These are phyloP conservation scores for Sedum album DNA, from an alignment of 164 flowering plant species.

Conservation along the genomic window DNA sequence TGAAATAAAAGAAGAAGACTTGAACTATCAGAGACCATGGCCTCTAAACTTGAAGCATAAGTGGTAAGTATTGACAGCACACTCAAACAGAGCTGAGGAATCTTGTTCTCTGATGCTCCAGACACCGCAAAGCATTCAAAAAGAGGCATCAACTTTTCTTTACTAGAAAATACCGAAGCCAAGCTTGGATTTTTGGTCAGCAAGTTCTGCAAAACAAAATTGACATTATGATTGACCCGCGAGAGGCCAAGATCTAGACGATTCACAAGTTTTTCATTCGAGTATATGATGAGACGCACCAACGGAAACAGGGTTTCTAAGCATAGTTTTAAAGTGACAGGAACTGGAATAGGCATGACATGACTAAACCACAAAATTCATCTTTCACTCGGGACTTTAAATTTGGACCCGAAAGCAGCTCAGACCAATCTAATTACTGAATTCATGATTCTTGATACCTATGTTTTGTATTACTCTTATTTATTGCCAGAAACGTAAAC, in stretches of 20 bases:
- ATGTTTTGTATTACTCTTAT: not conserved
- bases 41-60: conserved; percentile 92
- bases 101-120: conserved; percentile 52
- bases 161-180: conserved; percentile 80
- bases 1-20: conserved; percentile 83
- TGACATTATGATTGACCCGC: not conserved
- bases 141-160: conserved; percentile 85
- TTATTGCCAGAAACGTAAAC: not conserved
- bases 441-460: not conserved
- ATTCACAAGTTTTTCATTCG: not conserved
- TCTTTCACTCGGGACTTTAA: not conserved
- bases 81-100: conserved; percentile 78
- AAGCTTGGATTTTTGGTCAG: conserved; percentile 70
- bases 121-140: conserved; percentile 91
- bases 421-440: not conserved
- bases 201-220: conserved; percentile 52
- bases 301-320: not conserved
- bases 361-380: not conserved
- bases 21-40: conserved; percentile 95
- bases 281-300: not conserved
- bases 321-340: not conserved
- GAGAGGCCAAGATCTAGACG: not conserved
- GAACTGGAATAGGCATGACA: not conserved
- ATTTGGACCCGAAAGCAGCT: not conserved
- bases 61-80: conserved; percentile 84